These are phyloP conservation scores for Ogataea glucozyma DNA, from an alignment of 805 yeast genomes.

Conservation along the genomic window DNA sequence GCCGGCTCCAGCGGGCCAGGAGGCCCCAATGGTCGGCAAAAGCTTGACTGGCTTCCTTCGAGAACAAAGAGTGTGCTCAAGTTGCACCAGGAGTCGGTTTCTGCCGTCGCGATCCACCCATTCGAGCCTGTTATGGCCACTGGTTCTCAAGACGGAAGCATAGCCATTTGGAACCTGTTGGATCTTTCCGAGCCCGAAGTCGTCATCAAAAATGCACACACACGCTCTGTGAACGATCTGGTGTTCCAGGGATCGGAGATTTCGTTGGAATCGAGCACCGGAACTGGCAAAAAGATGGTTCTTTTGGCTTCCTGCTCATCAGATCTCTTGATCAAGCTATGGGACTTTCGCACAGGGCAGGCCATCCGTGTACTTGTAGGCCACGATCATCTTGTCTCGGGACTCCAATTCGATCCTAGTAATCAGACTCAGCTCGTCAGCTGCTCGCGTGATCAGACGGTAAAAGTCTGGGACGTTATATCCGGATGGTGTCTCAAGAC, in stretches of 20 bases:
- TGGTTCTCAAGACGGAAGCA: conserved; percentile 71
- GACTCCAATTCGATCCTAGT: conserved; percentile 51
- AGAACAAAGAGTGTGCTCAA: conserved; percentile 43
- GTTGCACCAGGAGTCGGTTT: conserved; percentile 63
- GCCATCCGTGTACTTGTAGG: conserved; percentile 65
- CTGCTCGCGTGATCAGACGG: conserved; percentile 62
- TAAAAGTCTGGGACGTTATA: conserved; percentile 65
- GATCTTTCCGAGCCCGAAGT: conserved; percentile 62
- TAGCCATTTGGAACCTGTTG: conserved; percentile 69
- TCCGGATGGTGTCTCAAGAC: conserved; percentile 69
- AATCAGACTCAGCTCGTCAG: conserved; percentile 53
- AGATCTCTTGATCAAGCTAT: conserved; percentile 61
- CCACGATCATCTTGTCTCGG: conserved; percentile 84
- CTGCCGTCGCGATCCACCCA: conserved; percentile 73
- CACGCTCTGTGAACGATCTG: conserved; percentile 62
- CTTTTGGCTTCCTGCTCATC: conserved; percentile 52
- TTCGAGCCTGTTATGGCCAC: conserved; percentile 61
- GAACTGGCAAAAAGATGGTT: too few relatives aligned
- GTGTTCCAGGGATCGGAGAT: conserved; percentile 53
- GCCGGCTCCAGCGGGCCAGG: conserved; percentile 7
- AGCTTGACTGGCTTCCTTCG: conserved; percentile 65
- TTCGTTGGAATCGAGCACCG: conserved; percentile 20
- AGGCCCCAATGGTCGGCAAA: conserved; percentile 27
- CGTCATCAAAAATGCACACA: conserved; percentile 67
- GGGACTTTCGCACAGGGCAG: conserved; percentile 50